These are phyloP conservation scores for Trichophyton equinum DNA, from an alignment of 2,329 filamentous ascomycete genomes.

Conservation along the genomic window DNA sequence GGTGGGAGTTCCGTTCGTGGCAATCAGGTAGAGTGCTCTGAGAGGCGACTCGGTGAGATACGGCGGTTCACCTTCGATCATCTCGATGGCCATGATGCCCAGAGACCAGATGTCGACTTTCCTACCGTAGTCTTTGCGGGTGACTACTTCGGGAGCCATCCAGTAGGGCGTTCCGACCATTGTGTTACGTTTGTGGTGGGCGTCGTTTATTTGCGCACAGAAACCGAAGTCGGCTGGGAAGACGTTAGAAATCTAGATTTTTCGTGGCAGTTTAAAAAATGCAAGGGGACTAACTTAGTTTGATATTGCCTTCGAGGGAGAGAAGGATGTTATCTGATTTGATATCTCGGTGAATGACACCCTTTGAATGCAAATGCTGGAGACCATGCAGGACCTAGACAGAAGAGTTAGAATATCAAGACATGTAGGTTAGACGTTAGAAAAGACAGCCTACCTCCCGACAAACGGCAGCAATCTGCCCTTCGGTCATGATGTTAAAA, in stretches of 20 bases:
- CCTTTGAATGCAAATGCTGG: conserved; percentile 92
- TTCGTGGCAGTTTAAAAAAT: background rate
- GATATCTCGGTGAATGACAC: conserved; percentile 96
- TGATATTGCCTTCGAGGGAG: conserved; percentile 89
- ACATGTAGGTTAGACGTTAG: conserved; percentile 11
- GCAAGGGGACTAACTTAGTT: conserved; percentile 59
- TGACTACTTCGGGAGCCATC: conserved; percentile 99
- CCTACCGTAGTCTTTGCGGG: conserved; percentile 89
- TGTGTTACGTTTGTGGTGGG: conserved; percentile 91
- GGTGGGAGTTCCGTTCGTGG: conserved; percentile 85
- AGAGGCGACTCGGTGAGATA: conserved; percentile 93
- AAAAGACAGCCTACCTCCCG: conserved; percentile 49
- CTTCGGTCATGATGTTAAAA: conserved; percentile 98
- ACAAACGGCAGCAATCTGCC: conserved; percentile 91
- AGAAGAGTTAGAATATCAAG: conserved; percentile 12
- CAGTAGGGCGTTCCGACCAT: conserved; percentile 99
- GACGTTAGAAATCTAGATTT: conserved; percentile 4
- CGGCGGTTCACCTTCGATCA: conserved; percentile 97
- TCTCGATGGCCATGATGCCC: conserved; percentile 99
- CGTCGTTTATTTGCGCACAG: conserved; percentile 95
- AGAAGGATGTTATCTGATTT: conserved; percentile 97
- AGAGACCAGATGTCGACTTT: conserved; percentile 99
- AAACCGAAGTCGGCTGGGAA: conserved; percentile 86
- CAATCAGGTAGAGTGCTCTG: conserved; percentile 86
- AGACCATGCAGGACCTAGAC: conserved; percentile 66